phyloP scores from a whole-genome alignment of 306 rosid species.

The Lathyrus sativus region DNA sequence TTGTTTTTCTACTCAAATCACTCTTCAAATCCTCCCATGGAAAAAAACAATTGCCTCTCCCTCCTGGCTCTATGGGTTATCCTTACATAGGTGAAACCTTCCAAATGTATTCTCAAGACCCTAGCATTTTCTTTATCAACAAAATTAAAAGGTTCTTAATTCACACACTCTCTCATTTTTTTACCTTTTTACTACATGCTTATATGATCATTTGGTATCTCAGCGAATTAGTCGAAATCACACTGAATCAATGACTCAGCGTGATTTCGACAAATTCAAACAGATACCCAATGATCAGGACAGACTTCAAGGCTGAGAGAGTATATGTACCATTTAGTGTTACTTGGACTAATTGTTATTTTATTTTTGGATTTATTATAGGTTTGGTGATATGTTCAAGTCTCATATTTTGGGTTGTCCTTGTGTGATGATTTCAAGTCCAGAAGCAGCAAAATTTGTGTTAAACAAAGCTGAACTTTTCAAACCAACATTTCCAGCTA shows the following conservation, averaged over 20 bases:
- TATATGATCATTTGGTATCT: too few species aligned
- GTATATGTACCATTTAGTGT: not conserved
- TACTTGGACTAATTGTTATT: not conserved
- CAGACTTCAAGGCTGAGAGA: too few species aligned
- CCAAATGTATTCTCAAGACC: constrained; percentile 94
- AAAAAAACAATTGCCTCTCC: constrained; percentile 56
- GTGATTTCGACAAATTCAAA: too few species aligned
- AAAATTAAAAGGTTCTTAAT: constrained; percentile 63
- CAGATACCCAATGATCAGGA: too few species aligned
- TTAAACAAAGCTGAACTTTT: constrained; percentile 66
- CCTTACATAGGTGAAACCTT: constrained; percentile 95
- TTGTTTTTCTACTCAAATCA: constrained; percentile 39
- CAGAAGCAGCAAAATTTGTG: constrained; percentile 83
- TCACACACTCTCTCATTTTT: not conserved
- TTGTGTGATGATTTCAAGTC: constrained; percentile 85
- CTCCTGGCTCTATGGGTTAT: constrained; percentile 91
- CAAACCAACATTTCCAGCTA: constrained; percentile 91
- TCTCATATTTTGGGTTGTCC: constrained; percentile 94
- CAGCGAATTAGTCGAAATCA: too few species aligned
- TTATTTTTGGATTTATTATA: constrained; percentile 18
- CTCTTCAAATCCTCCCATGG: constrained; percentile 43
- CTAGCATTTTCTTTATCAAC: constrained; percentile 77
- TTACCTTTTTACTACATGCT: not conserved
- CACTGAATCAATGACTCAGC: too few species aligned
- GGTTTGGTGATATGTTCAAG: constrained; percentile 90